Evolutionary conservation across 2,329 filamentous ascomycete species (phyloP), one percentile per base, ranked within the genome.

Genomic region (Calonectria ilicicola): DNA sequence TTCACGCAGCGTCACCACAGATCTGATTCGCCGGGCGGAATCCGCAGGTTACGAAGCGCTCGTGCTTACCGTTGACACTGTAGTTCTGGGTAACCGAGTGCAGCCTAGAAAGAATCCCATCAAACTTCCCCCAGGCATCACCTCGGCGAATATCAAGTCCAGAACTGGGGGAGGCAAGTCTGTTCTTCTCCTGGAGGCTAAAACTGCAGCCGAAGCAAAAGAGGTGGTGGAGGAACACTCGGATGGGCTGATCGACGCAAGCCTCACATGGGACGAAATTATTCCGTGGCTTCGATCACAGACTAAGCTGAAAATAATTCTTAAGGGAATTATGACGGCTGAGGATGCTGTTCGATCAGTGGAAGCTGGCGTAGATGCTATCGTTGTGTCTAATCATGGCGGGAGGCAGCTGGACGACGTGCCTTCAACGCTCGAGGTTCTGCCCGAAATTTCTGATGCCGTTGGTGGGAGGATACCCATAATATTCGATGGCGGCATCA

Each of bases 61-160:
- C 3, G 78, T 80, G 1, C 64, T 82, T 1, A 82, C 80, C 1
- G 80, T 81, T 2, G 80, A 82, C 46, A 82, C 80, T 7, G 76
- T 78, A 0, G 74, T 82, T 2, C 67, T 82, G 14, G 81, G 81
- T 2, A 82, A 82, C 53, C 76, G 81, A 0, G 67, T 82, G 6
- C 77, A 79, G 17, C 81, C 82, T 58, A 72, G 80, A 8, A 80
- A 78, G 46, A 80, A 74, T 8, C 72, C 77, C 17, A 47, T 80
- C 7, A 65, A 72, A 6, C 69, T 80, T 1, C 79, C 79, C 1
- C 38, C 60, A 2, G 74, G 74, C 5, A 53, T 82, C 19, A 75
- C 69, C 2, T 69, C 80, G n/a, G 75, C 73, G 1, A 82, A 82
- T 46, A 56, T 73, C 0, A 67, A 72, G 15, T 51, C 67, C 15